These are phyloP conservation scores for Tylopilus rubrobrunneus DNA, from an alignment of 768 basidiomycete genomes.

Conservation along the genomic window DNA sequence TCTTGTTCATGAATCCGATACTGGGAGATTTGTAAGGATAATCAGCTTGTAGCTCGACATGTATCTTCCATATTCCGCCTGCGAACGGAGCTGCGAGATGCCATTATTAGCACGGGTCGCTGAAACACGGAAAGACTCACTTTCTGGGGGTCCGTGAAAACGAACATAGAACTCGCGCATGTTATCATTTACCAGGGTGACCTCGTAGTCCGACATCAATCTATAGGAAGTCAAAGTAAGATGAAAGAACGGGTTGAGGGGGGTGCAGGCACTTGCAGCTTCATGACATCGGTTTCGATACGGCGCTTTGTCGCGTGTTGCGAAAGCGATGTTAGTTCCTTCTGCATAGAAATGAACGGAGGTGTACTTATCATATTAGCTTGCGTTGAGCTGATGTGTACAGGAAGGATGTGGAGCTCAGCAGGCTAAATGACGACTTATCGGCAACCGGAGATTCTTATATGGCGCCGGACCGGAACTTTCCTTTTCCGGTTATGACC, in stretches of 20 bases:
- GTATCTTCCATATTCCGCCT: constrained; percentile 99
- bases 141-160: constrained; percentile 92
- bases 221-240: constrained; percentile 41
- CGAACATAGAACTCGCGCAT: constrained; percentile 99
- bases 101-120: constrained; percentile 2
- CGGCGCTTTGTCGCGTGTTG: constrained; percentile 84
- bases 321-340: constrained; percentile 27
- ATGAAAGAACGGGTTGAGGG: neutral
- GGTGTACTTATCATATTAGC: constrained; percentile 58
- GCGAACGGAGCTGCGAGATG: constrained; percentile 78
- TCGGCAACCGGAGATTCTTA: constrained; percentile 7
- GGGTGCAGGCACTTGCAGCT: constrained; percentile 58
- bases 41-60: constrained; percentile 96
- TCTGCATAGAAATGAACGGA: constrained; percentile 18
- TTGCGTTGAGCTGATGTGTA: constrained; percentile 11
- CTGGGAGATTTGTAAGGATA: constrained; percentile 99
- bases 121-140: constrained; percentile 45
- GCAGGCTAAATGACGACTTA: constrained; percentile 15
- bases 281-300: constrained; percentile 99
- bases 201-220: constrained; percentile 98
- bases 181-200: constrained; percentile 94
- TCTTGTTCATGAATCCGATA: constrained; percentile 99
- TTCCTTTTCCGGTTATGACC: constrained; percentile 21
- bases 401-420: constrained; percentile 11
- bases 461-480: constrained; percentile 9